phyloP scores from a whole-genome alignment of 768 basidiomycete genomes.

The Tylopilus subfusipes region DNA sequence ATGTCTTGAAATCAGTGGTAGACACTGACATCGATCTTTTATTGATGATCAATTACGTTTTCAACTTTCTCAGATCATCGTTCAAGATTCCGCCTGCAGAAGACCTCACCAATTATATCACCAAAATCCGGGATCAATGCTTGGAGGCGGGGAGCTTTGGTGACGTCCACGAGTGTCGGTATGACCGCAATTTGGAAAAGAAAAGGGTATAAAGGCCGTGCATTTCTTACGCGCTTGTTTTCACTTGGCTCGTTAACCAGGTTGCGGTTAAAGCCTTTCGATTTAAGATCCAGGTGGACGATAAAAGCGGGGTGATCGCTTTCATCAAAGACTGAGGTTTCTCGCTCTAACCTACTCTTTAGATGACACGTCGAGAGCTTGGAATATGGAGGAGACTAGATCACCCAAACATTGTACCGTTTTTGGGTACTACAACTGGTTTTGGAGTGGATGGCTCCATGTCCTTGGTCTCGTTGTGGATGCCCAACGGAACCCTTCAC shows the following conservation, averaged over 20 bases:
- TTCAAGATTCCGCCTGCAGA: too few relatives aligned
- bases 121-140: not conserved
- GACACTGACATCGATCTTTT: not conserved
- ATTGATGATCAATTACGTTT: not conserved
- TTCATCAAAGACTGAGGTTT: not conserved
- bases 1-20: not conserved
- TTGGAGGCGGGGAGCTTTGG: not conserved
- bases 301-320: not conserved
- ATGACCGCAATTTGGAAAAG: not conserved
- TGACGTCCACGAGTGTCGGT: not conserved
- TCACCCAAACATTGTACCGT: conserved; percentile 1
- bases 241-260: not conserved
- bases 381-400: conserved; percentile 1
- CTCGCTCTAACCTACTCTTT: not conserved
- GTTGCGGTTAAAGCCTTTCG: conserved; percentile 3
- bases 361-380: conserved; percentile 3
- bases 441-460: not conserved
- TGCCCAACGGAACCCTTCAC: conserved; percentile 19
- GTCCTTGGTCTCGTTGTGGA: conserved; percentile 29
- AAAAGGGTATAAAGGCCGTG: not conserved
- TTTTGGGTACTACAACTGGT: not conserved
- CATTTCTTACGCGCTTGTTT: too few relatives aligned
- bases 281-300: not conserved
- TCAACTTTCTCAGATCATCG: too few relatives aligned
- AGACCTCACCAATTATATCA: not conserved